phyloP scores from a whole-genome alignment of 768 basidiomycete genomes.

The Tubosaeta sp. region DNA sequence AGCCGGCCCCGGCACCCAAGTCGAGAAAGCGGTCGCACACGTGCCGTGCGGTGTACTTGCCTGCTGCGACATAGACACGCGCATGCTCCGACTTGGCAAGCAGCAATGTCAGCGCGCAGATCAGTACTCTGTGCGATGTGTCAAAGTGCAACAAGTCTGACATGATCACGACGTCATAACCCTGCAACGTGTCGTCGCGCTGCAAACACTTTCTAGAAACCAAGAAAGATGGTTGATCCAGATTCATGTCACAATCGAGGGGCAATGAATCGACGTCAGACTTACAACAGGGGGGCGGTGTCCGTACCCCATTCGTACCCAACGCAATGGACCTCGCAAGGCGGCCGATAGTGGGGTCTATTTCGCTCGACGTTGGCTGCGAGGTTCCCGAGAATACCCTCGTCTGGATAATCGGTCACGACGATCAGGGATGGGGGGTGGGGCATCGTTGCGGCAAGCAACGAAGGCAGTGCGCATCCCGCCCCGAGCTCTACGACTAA shows the following conservation, averaged over 20 bases:
- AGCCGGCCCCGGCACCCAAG: constrained; percentile 35
- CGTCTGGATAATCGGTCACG: constrained; percentile 67
- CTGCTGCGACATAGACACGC: constrained; percentile 57
- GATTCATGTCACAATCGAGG: no score
- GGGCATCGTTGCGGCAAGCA: constrained; percentile 46
- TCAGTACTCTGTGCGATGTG: constrained; percentile 51
- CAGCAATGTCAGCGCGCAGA: constrained; percentile 47
- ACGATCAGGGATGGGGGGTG: constrained; percentile 51
- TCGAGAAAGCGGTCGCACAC: constrained; percentile 54
- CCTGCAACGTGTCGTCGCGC: constrained; percentile 14
- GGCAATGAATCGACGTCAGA: constrained; percentile 5
- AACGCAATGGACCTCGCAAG: constrained; percentile 40
- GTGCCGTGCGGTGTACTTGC: constrained; percentile 52
- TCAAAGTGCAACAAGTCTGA: constrained; percentile 74
- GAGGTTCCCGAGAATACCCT: constrained; percentile 55
- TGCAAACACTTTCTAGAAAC: constrained; percentile 13
- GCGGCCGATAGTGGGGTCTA: constrained; percentile 26
- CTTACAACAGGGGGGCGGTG: constrained; percentile 45
- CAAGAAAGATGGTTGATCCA: background rate
- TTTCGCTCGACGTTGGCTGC: constrained; percentile 53
- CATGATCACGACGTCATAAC: constrained; percentile 59
- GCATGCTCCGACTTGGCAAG: constrained; percentile 40
- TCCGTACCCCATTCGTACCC: constrained; percentile 69
- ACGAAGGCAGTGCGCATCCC: constrained; percentile 63
- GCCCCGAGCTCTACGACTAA: constrained; percentile 70